Conservation (phyloP, 805 yeast species). For the Zygosaccharomyces pseudorouxii region DNA sequence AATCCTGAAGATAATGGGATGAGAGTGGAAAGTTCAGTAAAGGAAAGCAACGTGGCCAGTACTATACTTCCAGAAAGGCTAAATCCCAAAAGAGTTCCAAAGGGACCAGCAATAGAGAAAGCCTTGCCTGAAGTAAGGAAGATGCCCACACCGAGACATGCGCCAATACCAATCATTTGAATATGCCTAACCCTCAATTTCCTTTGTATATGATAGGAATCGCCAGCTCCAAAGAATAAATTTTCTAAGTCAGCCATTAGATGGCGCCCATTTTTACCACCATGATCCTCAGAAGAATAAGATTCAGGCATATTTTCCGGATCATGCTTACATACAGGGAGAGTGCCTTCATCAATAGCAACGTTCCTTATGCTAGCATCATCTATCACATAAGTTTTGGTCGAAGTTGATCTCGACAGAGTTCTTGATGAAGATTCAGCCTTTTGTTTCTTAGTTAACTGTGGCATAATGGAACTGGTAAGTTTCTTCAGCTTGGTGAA, state of each 20-base stretch:
- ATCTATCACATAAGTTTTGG: conserved; percentile 21
- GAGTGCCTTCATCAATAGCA: conserved; percentile 18
- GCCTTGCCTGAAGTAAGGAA: conserved; percentile 59
- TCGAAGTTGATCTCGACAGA: conserved; percentile 7
- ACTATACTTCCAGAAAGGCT: conserved; percentile 61
- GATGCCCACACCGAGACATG: conserved; percentile 62
- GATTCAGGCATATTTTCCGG: background rate
- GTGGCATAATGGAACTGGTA: background rate
- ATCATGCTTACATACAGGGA: conserved; percentile 4
- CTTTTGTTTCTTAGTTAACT: background rate
- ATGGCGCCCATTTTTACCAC: background rate
- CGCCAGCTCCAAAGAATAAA: conserved; percentile 1
- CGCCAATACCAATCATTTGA: conserved; percentile 63
- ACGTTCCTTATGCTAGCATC: conserved; percentile 21
- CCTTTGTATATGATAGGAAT: conserved; percentile 43
- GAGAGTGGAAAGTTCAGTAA: conserved; percentile 62
- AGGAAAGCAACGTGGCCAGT: conserved; percentile 53
- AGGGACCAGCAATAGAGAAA: conserved; percentile 53
- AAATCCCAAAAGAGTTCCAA: conserved; percentile 51
- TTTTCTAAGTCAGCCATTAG: background rate
- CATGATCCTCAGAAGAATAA: background rate
- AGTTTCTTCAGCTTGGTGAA: conserved; percentile 2
- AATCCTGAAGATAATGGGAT: conserved; percentile 61
- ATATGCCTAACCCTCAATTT: conserved; percentile 48
- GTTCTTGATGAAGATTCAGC: background rate